phyloP scores from a whole-genome alignment of 2,329 filamentous ascomycete species.

The Calonectria henricotiae region DNA sequence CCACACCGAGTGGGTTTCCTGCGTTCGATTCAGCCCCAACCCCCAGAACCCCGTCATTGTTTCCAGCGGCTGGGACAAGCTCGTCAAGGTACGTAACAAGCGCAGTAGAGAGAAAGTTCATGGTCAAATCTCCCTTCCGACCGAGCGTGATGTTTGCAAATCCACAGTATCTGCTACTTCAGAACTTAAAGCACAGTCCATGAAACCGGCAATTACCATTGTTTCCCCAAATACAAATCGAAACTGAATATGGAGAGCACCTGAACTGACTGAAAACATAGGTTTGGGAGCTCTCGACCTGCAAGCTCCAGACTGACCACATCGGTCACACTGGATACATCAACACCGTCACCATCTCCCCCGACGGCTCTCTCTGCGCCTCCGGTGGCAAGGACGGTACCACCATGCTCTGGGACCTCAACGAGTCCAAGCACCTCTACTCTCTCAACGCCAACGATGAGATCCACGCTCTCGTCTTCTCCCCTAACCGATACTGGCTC shows the following conservation, averaged over 20 bases:
- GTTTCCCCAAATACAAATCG: slow-evolving; percentile 48
- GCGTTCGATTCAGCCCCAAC: slow-evolving; percentile 99
- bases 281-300: slow-evolving; percentile 99
- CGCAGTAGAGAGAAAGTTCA: neutral
- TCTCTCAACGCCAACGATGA: slow-evolving; percentile 99
- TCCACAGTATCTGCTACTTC: slow-evolving; percentile 99
- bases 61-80: slow-evolving; percentile 98
- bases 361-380: slow-evolving; percentile 98
- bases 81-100: slow-evolving; percentile 90
- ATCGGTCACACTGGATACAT: slow-evolving; percentile 99
- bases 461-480: slow-evolving; percentile 99
- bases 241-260: neutral
- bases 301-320: slow-evolving; percentile 99
- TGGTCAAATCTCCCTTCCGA: neutral
- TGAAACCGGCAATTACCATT: slow-evolving; percentile 96
- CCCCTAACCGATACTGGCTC: slow-evolving; percentile 99
- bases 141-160: slow-evolving; percentile 89
- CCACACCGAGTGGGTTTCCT: slow-evolving; percentile 99
- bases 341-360: slow-evolving; percentile 99
- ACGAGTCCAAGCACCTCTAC: slow-evolving; percentile 99
- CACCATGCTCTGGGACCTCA: slow-evolving; percentile 99
- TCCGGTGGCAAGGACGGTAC: slow-evolving; percentile 99
- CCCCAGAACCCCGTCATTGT: slow-evolving; percentile 99
- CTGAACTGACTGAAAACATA: slow-evolving; percentile 59
- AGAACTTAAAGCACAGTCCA: slow-evolving; percentile 88